Conservation (phyloP, 2,329 filamentous ascomycete species). For the Leptographium galeiforme region DNA sequence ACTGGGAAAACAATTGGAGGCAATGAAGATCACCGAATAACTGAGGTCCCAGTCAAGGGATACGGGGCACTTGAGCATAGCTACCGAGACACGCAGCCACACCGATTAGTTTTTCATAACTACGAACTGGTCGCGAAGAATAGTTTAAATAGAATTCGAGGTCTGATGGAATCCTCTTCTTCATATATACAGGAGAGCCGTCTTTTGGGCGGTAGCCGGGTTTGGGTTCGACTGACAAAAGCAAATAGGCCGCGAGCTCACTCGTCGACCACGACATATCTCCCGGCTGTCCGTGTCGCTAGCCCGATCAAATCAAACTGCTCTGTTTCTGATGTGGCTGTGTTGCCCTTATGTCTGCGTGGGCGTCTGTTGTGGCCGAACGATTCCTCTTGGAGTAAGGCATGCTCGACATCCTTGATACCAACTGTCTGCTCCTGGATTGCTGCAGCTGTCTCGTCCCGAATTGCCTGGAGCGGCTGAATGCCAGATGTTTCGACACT, state of each 20-base stretch:
- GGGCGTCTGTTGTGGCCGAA: slow-evolving; percentile 41
- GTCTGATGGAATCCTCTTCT: too few relatives aligned
- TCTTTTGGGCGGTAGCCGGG: too few relatives aligned
- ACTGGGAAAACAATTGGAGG: slow-evolving; percentile 4
- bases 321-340: slow-evolving; percentile 34
- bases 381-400: slow-evolving; percentile 45
- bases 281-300: slow-evolving; percentile 52
- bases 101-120: too few relatives aligned
- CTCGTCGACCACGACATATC: slow-evolving; percentile 60
- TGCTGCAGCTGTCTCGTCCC: slow-evolving; percentile 58
- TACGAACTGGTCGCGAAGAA: too few relatives aligned
- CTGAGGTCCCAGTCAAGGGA: background rate
- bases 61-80: too few relatives aligned
- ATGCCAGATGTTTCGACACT: slow-evolving; percentile 60
- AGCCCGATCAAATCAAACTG: slow-evolving; percentile 58
- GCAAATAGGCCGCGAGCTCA: background rate
- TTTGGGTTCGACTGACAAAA: too few relatives aligned
- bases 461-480: slow-evolving; percentile 61
- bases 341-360: slow-evolving; percentile 17
- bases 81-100: too few relatives aligned
- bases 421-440: slow-evolving; percentile 44
- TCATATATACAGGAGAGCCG: too few relatives aligned
- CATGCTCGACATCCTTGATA: slow-evolving; percentile 40
- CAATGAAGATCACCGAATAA: slow-evolving; percentile 1
- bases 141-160: background rate